Evolutionary conservation across 768 basidiomycete genomes (phyloP).

Genomic region (Amanita rimosa): DNA sequence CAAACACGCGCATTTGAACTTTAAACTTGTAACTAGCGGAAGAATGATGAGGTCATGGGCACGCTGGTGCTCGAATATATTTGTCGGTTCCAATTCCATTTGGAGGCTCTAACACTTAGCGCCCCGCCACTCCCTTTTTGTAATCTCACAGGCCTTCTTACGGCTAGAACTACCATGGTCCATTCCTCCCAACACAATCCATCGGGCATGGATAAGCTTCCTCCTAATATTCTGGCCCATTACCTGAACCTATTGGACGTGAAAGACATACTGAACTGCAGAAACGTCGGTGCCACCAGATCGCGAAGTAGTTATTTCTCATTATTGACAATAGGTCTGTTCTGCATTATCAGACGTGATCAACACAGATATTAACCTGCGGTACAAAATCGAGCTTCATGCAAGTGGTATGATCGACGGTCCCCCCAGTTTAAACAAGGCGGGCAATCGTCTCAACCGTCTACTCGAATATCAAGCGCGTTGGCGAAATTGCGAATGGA

Average conservation of each 20-base stretch:
- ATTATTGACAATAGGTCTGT: slow-evolving; percentile 1
- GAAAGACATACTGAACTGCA: slow-evolving; percentile 2
- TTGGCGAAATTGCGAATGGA: slow-evolving; percentile 7
- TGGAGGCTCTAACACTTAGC: neutral
- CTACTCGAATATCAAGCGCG: slow-evolving; percentile 6
- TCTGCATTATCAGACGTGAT: neutral
- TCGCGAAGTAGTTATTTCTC: neutral
- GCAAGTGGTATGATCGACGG: slow-evolving; percentile 7
- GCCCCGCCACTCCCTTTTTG: neutral
- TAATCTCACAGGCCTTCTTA: neutral
- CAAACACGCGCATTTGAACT: slow-evolving; percentile 2
- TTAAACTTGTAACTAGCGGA: neutral
- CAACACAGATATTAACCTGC: slow-evolving; percentile 5
- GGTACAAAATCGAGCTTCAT: slow-evolving; percentile 10
- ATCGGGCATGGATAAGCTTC: neutral
- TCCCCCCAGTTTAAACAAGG: neutral
- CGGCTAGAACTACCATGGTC: neutral
- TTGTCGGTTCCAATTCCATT: neutral
- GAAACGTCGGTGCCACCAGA: neutral
- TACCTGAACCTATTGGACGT: neutral
- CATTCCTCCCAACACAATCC: neutral
- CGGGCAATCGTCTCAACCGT: slow-evolving; percentile 3
- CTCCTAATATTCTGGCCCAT: neutral
- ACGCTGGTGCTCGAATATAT: neutral
- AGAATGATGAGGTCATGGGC: neutral